Base-by-base conservation (phyloP, 2,329 filamentous ascomycete species). In the Fusarium paranaense region DNA sequence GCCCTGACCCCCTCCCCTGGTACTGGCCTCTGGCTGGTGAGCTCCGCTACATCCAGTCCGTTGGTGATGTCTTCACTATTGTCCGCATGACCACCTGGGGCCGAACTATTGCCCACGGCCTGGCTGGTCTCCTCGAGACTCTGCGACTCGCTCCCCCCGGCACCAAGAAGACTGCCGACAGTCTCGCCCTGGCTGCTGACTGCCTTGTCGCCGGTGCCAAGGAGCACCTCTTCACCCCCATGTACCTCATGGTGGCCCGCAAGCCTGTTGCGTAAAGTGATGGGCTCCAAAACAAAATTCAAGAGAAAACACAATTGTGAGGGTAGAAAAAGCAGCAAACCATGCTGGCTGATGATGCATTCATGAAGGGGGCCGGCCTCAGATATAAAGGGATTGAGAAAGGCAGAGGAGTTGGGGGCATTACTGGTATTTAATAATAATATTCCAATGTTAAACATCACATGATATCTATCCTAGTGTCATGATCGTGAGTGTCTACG, bases 181-280 rank as follows among this genome's bases (percentile, higher is more conserved):
- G 93, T 80, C 85, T 98, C 79, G 95, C 93, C 7, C 80, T 91
- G 67, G 95, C 94, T 35, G 95, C 90, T 13, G 95, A 98, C 83
- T 93, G 91, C 78, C 87, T 98, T 61, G 95, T 98, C 25, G 94
- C 94, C 57, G 96, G 96, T 84, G 96, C 92, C 38, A 90, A 91
- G 82, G 89, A 95, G 86, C 94, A 97, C 83, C 89, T 98, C n/a
- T 98, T 98, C 86, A 98, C 96, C 2, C 96, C 96, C 66, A 98
- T 98, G 96, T 98, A 98, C 86, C 87, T 98, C 81, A 98, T 98
- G 94, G 90, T 98, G 69, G 96, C 91, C 70, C 91, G 94, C 85
- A 98, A 98, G 89, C 95, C 96, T 61, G 75, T 67, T 40, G 77
- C 75, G 56, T 78, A 78, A 71, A 67, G 47, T 25, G 40, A 22